These are phyloP conservation scores for Cutaneotrichosporon cutaneum DNA, from an alignment of 1,284 basidiomycete genomes.

Conservation along the genomic window DNA sequence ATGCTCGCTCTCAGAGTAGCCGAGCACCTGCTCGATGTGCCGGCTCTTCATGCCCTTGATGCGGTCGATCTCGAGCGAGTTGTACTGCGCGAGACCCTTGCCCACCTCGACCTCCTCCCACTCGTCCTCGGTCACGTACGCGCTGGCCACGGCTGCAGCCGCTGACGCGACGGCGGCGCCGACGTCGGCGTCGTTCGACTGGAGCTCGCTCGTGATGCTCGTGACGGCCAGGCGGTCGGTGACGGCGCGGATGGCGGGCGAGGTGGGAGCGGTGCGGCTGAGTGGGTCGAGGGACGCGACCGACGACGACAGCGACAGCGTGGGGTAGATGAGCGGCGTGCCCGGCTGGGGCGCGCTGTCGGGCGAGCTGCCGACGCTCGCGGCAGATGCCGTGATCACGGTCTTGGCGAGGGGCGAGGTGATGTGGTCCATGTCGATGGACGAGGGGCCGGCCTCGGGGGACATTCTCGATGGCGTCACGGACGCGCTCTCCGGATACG, in stretches of 20 bases:
- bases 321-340: constrained; percentile 49
- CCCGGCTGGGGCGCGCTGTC: constrained; percentile 31
- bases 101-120: constrained; percentile 88
- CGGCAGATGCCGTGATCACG: neutral
- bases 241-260: constrained; percentile 38
- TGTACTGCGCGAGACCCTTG: constrained; percentile 91
- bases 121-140: constrained; percentile 52
- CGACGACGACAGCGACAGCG: constrained; percentile 48
- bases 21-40: constrained; percentile 74
- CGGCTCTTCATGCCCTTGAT: constrained; percentile 90
- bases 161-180: neutral
- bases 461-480: constrained; percentile 22
- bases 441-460: constrained; percentile 2
- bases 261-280: constrained; percentile 33
- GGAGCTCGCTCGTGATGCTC: constrained; percentile 7
- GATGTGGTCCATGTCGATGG: constrained; percentile 14
- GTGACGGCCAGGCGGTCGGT: constrained; percentile 25
- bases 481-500: constrained; percentile 32
- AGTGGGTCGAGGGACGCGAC: constrained; percentile 52
- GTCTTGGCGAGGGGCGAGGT: constrained; percentile 11
- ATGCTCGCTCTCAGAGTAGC: constrained; percentile 93
- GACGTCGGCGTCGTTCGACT: constrained; percentile 4
- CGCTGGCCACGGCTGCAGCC: neutral
- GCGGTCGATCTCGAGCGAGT: constrained; percentile 82
- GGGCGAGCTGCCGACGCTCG: constrained; percentile 20